Evolutionary conservation across 2,329 filamentous ascomycete genomes (phyloP).

Genomic region (Aureobasidium uvarum): DNA sequence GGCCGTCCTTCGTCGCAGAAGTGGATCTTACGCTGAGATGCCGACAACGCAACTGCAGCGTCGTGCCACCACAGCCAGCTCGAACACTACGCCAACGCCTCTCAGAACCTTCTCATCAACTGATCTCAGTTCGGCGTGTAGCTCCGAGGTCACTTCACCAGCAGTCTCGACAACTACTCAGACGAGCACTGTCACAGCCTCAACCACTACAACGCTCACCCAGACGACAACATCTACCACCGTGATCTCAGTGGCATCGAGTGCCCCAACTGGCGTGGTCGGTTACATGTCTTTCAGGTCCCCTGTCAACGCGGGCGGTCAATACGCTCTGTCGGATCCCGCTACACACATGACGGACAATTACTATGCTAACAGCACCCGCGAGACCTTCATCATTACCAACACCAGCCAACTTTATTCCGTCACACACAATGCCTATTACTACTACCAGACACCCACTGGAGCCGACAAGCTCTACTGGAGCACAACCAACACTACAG

Average conservation of each 20-base stretch:
- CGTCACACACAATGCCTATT: conserved; percentile 25
- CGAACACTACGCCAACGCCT: conserved; percentile 23
- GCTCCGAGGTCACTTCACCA: conserved; percentile 23
- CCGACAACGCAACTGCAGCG: conserved; percentile 23
- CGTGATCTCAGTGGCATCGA: conserved; percentile 21
- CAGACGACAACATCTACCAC: conserved; percentile 22
- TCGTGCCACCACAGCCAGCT: conserved; percentile 13
- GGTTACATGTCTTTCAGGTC: conserved; percentile 24
- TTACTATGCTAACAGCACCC: conserved; percentile 21
- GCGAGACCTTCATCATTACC: conserved; percentile 26
- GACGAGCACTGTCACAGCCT: conserved; percentile 26
- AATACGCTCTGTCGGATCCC: conserved; percentile 23
- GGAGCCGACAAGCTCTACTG: conserved; percentile 21
- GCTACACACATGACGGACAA: conserved; percentile 28
- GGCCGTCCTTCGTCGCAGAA: conserved; percentile 26
- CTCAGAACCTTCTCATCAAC: conserved; percentile 21
- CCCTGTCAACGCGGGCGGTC: conserved; percentile 18
- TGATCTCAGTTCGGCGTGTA: conserved; percentile 24
- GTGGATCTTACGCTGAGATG: conserved; percentile 1
- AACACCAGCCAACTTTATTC: conserved; percentile 25
- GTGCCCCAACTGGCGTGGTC: conserved; percentile 25
- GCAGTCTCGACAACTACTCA: conserved; percentile 3
- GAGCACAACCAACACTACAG: not conserved
- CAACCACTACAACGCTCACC: conserved; percentile 29
- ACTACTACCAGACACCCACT: conserved; percentile 21